Evolutionary conservation across 139 green algal genomes (phyloP).

Genomic region (Micractinium conductrix): DNA sequence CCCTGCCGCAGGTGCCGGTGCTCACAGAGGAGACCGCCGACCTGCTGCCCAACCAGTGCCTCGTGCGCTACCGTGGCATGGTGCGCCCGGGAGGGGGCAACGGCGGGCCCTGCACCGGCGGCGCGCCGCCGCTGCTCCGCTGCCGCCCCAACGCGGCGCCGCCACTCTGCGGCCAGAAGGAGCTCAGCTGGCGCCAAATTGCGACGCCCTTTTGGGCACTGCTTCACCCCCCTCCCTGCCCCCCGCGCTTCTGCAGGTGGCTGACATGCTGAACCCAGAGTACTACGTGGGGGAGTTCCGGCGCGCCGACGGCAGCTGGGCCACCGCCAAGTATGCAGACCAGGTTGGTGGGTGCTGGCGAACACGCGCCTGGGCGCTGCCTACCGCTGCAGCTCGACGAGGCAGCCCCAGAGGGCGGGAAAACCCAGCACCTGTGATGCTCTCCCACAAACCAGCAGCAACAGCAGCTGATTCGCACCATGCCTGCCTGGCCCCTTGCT

Average conservation of each 20-base stretch:
- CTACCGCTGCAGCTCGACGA: slow-evolving; percentile 20
- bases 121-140: not conserved
- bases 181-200: too few relatives aligned
- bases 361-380: not conserved
- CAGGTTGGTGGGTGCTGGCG: slow-evolving; percentile 1
- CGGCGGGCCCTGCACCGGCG: not conserved
- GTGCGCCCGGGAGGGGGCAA: slow-evolving; percentile 31
- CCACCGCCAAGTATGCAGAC: slow-evolving; percentile 60
- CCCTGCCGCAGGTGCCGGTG: slow-evolving; percentile 51
- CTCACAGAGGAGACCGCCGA: slow-evolving; percentile 51
- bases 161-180: too few relatives aligned
- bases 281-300: slow-evolving; percentile 67
- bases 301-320: slow-evolving; percentile 37
- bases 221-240: too few relatives aligned
- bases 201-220: too few relatives aligned
- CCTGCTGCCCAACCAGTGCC: slow-evolving; percentile 53
- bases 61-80: slow-evolving; percentile 75
- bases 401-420: not conserved
- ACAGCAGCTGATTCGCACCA: too few relatives aligned
- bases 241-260: slow-evolving; percentile 53
- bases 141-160: not conserved
- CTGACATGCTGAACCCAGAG: slow-evolving; percentile 78
- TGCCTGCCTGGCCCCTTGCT: too few relatives aligned
- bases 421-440: too few relatives aligned
- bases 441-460: too few relatives aligned